phyloP scores from a whole-genome alignment of 2,329 filamentous ascomycete genomes.

The Geosmithia morbida region DNA sequence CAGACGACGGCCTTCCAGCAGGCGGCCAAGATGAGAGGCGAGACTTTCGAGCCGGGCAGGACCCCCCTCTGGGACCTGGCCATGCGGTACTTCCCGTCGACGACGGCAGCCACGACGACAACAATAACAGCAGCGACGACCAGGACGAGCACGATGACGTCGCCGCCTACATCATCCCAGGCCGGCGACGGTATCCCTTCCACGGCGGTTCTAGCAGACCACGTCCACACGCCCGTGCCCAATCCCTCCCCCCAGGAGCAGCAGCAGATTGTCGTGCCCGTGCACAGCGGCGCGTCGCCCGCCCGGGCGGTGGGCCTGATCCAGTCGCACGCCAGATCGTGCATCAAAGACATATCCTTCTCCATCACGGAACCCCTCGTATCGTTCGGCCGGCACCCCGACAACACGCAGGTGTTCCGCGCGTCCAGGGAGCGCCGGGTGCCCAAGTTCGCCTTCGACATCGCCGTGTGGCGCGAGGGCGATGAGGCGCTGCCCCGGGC shows the following conservation, averaged over 20 bases:
- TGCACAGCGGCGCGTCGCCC: conserved; percentile 12
- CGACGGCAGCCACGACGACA: conserved; percentile 1
- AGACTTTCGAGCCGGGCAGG: conserved; percentile 37
- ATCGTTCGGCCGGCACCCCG: conserved; percentile 61
- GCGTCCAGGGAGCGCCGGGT: conserved; percentile 53
- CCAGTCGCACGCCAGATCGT: conserved; percentile 50
- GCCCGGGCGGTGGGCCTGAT: conserved; percentile 48
- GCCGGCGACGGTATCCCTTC: conserved; percentile 4
- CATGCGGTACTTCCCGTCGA: conserved; percentile 43
- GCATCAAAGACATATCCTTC: conserved; percentile 46
- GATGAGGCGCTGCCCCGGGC: conserved; percentile 42
- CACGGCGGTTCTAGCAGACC: conserved; percentile 13
- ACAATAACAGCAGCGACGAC: neutral
- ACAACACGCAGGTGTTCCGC: conserved; percentile 55
- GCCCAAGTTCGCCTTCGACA: conserved; percentile 67
- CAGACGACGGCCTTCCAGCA: conserved; percentile 40
- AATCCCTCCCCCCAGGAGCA: conserved; percentile 8
- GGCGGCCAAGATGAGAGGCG: conserved; percentile 33
- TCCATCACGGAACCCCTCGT: conserved; percentile 52
- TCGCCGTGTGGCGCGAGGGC: conserved; percentile 59
- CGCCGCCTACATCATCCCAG: neutral
- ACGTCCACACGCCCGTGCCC: conserved; percentile 19
- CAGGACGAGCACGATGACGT: neutral
- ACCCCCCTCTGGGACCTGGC: conserved; percentile 40
- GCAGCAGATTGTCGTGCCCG: conserved; percentile 17